Evolutionary conservation across 176 grass and related monocot genomes (phyloP), one percentile per base, ranked within the genome.

Genomic region (Aegilops umbellulata): DNA sequence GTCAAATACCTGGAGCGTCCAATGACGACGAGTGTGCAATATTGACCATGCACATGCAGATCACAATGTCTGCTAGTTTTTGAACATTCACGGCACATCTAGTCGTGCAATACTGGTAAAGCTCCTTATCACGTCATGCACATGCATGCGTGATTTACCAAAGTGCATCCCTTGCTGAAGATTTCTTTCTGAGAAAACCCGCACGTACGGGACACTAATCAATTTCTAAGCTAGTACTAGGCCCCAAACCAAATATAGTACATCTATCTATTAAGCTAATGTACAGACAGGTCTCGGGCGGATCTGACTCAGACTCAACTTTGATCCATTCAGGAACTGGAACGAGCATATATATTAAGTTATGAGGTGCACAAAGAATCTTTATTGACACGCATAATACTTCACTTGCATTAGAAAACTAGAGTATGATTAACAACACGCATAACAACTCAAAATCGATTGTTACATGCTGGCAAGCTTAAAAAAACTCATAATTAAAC

Each of bases 221-320:
- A 17, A 72, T 68, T 69, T 64, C 34, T 61, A 60, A 88, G 78
- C 62, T 58, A 46, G 12, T 22, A 14, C 71, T 74, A 74, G 14
- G 83, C 6, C 51, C 44, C 25, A 49, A 82, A 71, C 65, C 36
- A 86, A 90, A 39, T 55, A 22, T 20, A 17, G 53, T 58, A 58
- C 53, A 22, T 9, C 5, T 82, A 47, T 47, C 4, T 31, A 76
- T 61, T 6, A 30, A 46, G 19, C 41, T 66, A 47, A 27, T 26
- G 36, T 38, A 38, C 35, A 69, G 10, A 76, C 78, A 27, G 78
- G 30, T 69, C 71, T 23, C 10, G 17, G 65, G 76, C 84, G 89
- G 76, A 84, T 91, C 85, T 79, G 85, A 87, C 81, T 91, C 81
- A 27, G 76, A 80, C 76, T 38, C 85, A 76, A 91, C 84, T 84